phyloP scores from a whole-genome alignment of 2,329 filamentous ascomycete genomes.

The Ceratocystis cubensis region DNA sequence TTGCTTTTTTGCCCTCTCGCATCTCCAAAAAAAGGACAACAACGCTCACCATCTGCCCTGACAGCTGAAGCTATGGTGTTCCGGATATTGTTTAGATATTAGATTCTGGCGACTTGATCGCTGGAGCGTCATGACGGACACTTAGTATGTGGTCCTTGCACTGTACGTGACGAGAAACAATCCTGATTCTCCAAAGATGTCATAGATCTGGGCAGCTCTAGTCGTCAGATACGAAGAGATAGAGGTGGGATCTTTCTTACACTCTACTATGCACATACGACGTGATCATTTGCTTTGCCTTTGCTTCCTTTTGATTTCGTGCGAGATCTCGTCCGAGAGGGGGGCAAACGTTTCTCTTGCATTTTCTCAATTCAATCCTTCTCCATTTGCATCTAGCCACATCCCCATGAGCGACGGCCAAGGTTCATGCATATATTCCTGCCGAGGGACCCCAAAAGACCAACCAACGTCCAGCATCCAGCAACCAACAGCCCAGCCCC shows the following conservation, averaged over 20 bases:
- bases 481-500: not conserved
- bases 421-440: conserved; percentile 9
- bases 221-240: not conserved
- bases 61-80: conserved; percentile 8
- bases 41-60: conserved; percentile 6
- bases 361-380: not conserved
- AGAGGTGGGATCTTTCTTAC: not conserved
- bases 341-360: not conserved
- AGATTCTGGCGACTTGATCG: not conserved
- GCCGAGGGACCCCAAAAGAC: not conserved
- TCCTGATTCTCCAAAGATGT: not conserved
- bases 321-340: conserved; percentile 9
- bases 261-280: not conserved
- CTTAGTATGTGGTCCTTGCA: conserved; percentile 7
- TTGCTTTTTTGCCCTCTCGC: not conserved
- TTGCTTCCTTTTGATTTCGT: not conserved
- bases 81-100: not conserved
- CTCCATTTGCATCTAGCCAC: not conserved
- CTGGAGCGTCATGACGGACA: not conserved
- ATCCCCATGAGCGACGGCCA: not conserved
- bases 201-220: not conserved
- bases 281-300: not conserved
- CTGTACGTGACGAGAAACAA: not conserved
- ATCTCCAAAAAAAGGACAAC: conserved; percentile 5
- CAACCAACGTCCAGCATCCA: not conserved